A percentile compares a stretch with the other conserved stretches of the same genome.
Evolutionary conservation across 805 yeast species (phyloP).

Genomic region (Yamadazyma olivae): DNA sequence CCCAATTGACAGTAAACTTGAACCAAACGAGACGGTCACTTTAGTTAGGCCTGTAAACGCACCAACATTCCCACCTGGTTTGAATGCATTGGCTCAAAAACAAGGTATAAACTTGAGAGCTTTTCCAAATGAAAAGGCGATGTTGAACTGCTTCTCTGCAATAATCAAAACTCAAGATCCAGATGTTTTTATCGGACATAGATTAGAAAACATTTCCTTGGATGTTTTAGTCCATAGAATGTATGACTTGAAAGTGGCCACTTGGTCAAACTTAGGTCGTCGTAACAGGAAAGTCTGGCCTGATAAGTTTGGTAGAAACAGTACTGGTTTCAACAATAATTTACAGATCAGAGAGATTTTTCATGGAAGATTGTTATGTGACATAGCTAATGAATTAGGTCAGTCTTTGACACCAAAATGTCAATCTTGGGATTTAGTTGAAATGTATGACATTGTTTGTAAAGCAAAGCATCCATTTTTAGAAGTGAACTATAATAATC

Average conservation of each 20-base stretch:
- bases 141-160: constrained; percentile 74
- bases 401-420: constrained; percentile 88
- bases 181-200: constrained; percentile 86
- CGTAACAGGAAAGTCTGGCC: constrained; percentile 78
- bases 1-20: constrained; percentile 58
- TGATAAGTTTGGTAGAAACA: constrained; percentile 57
- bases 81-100: constrained; percentile 57
- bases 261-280: constrained; percentile 85
- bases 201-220: constrained; percentile 72
- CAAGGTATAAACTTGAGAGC: constrained; percentile 50
- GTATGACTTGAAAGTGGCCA: constrained; percentile 66
- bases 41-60: constrained; percentile 76
- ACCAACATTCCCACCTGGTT: constrained; percentile 70
- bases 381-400: constrained; percentile 92
- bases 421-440: constrained; percentile 90
- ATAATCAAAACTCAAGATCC: constrained; percentile 76
- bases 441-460: constrained; percentile 84
- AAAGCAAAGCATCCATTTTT: constrained; percentile 55
- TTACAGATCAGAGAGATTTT: constrained; percentile 64
- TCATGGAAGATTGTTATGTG: constrained; percentile 87
- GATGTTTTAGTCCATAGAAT: constrained; percentile 81
- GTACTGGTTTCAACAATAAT: constrained; percentile 43
- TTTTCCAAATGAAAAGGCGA: constrained; percentile 70
- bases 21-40: constrained; percentile 64
- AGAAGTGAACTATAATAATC: constrained; percentile 72